Evolutionary conservation across 2,329 filamentous ascomycete species (phyloP).

Genomic region (Fusarium tricinctum): DNA sequence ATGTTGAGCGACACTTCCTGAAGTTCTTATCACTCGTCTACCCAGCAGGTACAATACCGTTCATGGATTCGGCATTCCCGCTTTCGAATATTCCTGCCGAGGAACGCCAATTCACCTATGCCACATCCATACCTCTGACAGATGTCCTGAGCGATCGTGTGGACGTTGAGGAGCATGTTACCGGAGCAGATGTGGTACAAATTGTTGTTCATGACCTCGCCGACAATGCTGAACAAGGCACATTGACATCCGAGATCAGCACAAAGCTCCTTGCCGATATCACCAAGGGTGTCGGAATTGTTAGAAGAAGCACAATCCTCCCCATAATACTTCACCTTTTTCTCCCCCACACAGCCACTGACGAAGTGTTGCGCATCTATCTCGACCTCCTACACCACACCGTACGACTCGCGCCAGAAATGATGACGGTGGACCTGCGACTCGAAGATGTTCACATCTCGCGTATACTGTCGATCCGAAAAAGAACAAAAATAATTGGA

Average conservation of each 20-base stretch:
- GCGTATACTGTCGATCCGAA: conserved; percentile 65
- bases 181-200: conserved; percentile 77
- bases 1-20: conserved; percentile 77
- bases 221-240: conserved; percentile 31
- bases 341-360: conserved; percentile 46
- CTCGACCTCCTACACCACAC: conserved; percentile 71
- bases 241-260: conserved; percentile 35
- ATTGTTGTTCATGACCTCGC: conserved; percentile 61
- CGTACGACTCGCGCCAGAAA: conserved; percentile 73
- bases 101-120: conserved; percentile 75
- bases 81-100: conserved; percentile 73
- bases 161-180: conserved; percentile 75
- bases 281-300: conserved; percentile 69
- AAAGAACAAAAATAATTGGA: conserved; percentile 73
- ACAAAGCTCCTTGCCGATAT: conserved; percentile 63
- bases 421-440: conserved; percentile 72
- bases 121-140: conserved; percentile 72
- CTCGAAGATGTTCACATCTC: conserved; percentile 66
- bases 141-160: conserved; percentile 66
- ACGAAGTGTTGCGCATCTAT: conserved; percentile 57
- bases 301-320: conserved; percentile 73
- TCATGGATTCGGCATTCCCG: conserved; percentile 75
- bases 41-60: conserved; percentile 66
- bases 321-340: conserved; percentile 69
- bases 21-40: conserved; percentile 75